Evolutionary conservation across 148 eudicot genomes (phyloP).

Genomic region (Salicornia ramosissima): DNA sequence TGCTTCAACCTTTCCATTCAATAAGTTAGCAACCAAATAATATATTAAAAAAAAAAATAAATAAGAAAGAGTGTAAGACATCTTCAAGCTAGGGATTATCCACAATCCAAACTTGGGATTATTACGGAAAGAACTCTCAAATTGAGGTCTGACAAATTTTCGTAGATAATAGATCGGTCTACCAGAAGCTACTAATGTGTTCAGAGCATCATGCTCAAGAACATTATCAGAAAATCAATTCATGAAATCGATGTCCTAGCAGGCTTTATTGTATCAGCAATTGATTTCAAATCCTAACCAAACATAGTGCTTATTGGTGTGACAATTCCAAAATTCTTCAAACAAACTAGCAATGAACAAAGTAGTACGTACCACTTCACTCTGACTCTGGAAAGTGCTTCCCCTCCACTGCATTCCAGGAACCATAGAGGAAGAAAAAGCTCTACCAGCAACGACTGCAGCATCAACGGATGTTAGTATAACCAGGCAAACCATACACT

Average conservation of each 20-base stretch:
- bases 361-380: slow-evolving; percentile 58
- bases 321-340: neutral
- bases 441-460: slow-evolving; percentile 55
- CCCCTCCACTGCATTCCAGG: slow-evolving; percentile 98
- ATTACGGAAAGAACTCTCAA: no score
- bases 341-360: neutral
- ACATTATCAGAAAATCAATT: no score
- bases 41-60: no score
- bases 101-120: no score
- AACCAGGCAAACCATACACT: slow-evolving; percentile 41
- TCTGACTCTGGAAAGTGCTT: slow-evolving; percentile 75
- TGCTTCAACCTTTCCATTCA: no score
- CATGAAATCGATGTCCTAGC: neutral
- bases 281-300: neutral
- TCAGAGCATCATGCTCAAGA: no score
- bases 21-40: no score
- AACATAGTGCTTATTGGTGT: neutral
- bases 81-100: no score
- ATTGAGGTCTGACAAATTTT: no score
- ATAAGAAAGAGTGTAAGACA: no score
- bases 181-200: no score
- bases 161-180: no score
- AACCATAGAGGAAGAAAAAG: slow-evolving; percentile 62
- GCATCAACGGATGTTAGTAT: slow-evolving; percentile 45
- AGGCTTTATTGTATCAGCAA: neutral